Evolutionary conservation across 2,329 filamentous ascomycete species (phyloP), one percentile per base, ranked within the genome.

Genomic region (Fusarium anthophilum): DNA sequence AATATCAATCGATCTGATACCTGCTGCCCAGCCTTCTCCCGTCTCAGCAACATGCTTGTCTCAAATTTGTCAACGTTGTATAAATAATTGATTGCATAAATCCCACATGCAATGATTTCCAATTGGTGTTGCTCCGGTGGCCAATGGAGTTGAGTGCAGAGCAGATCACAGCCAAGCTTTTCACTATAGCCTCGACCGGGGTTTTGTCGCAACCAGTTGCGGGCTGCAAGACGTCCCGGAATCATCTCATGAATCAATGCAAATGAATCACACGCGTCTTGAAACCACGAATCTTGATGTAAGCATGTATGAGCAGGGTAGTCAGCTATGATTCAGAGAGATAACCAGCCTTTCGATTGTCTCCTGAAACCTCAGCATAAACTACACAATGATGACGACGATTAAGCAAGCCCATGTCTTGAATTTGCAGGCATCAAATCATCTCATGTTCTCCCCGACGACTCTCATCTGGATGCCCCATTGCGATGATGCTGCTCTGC

Each of bases 301-400:
- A 24, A 20, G 28, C 14, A 22, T 51, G 24, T 38, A 51, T 59
- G 20, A 37, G 8, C 20, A 59, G 24, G 43, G 41, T 47, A 59
- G 11, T 13, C 26, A 37, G 26, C 43, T 37, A 28, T 22, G 20
- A 10, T 51, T 30, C 32, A 28, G 18, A 26, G 14, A 28, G 13
- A 20, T 22, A 44, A 24, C 32, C 28, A 56, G 28, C 20, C n/a
- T 22, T 54, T 54, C 15, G 43, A 60, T 35, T 47, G 8, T 48
- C 28, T 38, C 35, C 43, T 41, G 30, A 43, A 37, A 50, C 20
- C 20, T 26, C 10, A 32, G 35, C 37, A 51, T 30, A 26, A 30
- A 32, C 43, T 55, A 20, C 43, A 57, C 37, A 68, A 55, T 30
- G 14, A 69, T 68, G 66, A 68, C 55, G 55, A 68, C 20, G 10